A percentile compares a stretch with the other conserved stretches of the same genome.
These are phyloP conservation scores for Trypanosoma platydactyli DNA, from an alignment of 208 protist genomes.

Conservation along the genomic window DNA sequence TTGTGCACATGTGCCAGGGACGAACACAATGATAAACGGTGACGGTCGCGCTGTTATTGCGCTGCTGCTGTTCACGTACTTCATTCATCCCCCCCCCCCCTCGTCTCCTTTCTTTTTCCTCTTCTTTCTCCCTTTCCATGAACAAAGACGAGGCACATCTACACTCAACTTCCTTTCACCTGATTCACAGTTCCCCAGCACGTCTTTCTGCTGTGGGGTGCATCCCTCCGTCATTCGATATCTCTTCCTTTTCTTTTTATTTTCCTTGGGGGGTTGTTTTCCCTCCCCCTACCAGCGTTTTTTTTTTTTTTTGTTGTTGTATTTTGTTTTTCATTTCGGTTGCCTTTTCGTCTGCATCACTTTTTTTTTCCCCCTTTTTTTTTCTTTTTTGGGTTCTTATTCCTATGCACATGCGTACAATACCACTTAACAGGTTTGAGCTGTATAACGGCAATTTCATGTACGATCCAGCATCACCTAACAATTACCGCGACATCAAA, in stretches of 20 bases:
- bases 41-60: background rate
- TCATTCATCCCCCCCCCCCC: background rate
- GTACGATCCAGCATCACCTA: conserved; percentile 58
- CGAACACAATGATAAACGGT: background rate
- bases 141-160: too few species aligned
- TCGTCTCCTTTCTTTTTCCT: background rate
- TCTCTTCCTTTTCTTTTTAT: conserved; percentile 20
- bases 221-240: background rate
- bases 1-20: background rate
- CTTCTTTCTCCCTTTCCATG: conserved; percentile 9
- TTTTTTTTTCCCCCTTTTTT: conserved; percentile 15
- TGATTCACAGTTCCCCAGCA: too few species aligned
- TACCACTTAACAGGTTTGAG: background rate
- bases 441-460: conserved; percentile 14
- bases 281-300: background rate
- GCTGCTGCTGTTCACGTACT: background rate
- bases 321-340: conserved; percentile 8
- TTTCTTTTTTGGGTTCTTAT: conserved; percentile 10
- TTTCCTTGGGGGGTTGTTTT: background rate
- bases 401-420: conserved; percentile 17
- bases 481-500: conserved; percentile 55
- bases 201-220: too few species aligned
- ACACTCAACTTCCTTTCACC: too few species aligned
- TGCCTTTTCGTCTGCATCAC: conserved; percentile 10
- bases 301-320: conserved; percentile 26